Evolutionary conservation across 805 yeast species (phyloP).

Genomic region (Debaryomyces castellii): DNA sequence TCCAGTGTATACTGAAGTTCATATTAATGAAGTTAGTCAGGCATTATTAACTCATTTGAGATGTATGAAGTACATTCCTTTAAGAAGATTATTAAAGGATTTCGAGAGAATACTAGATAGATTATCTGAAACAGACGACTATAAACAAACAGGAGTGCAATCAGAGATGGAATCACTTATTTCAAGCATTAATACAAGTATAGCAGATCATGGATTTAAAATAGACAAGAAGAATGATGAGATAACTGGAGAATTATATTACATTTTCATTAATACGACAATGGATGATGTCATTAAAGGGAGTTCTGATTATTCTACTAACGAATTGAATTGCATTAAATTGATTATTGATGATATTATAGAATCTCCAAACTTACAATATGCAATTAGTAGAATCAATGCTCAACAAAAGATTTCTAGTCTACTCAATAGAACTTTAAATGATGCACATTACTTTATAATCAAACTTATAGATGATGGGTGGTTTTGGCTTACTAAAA

Average conservation of each 20-base stretch:
- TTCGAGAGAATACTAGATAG: conserved; percentile 17
- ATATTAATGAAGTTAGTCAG: conserved; percentile 14
- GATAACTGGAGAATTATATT: conserved; percentile 26
- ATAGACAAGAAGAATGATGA: conserved; percentile 42
- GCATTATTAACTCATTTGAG: conserved; percentile 31
- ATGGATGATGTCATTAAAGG: conserved; percentile 41
- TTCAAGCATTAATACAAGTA: conserved; percentile 26
- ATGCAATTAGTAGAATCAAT: conserved; percentile 31
- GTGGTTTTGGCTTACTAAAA: conserved; percentile 45
- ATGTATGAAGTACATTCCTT: conserved; percentile 20
- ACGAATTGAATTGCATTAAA: conserved; percentile 44
- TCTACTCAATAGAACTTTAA: conserved; percentile 23
- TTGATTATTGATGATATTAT: conserved; percentile 47
- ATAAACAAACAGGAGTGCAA: conserved; percentile 1
- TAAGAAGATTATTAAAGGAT: conserved; percentile 17
- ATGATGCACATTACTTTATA: conserved; percentile 42
- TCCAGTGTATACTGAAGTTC: neutral
- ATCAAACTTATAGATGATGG: conserved; percentile 45
- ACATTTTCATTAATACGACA: conserved; percentile 41
- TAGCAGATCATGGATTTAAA: conserved; percentile 41
- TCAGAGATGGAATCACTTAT: conserved; percentile 16
- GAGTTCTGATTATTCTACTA: conserved; percentile 32
- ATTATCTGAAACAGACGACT: conserved; percentile 6
- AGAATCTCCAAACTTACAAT: conserved; percentile 36
- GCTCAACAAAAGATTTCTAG: conserved; percentile 32